Percentiles rank a stretch among this genome's conserved stretches.
Evolutionary conservation across 2,329 filamentous ascomycete genomes (phyloP).

Genomic region (Metarhizium humberi): DNA sequence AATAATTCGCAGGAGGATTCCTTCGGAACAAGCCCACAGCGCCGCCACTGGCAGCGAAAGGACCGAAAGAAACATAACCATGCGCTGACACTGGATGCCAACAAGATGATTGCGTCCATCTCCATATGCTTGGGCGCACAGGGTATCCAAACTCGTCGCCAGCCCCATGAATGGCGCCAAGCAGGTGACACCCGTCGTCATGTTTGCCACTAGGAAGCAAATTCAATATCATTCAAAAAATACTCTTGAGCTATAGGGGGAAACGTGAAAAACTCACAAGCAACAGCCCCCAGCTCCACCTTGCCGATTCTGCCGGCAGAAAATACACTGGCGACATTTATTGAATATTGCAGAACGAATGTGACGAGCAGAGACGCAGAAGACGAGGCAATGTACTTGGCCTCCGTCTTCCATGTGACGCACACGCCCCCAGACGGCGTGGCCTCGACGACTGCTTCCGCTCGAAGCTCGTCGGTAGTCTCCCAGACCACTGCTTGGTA

Average conservation of each 20-base stretch:
- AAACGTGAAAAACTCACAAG: conserved; percentile 14
- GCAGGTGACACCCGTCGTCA: conserved; percentile 70
- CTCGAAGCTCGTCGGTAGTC: too few species aligned
- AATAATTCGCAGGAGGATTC: conserved; percentile 40
- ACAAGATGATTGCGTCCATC: conserved; percentile 80
- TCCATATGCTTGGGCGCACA: conserved; percentile 86
- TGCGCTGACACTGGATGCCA: conserved; percentile 69
- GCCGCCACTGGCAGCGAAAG: conserved; percentile 62
- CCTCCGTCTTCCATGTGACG: conserved; percentile 71
- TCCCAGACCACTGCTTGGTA: too few species aligned
- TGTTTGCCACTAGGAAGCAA: conserved; percentile 34
- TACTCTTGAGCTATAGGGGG: background rate
- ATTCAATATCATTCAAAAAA: background rate
- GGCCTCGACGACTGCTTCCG: too few species aligned
- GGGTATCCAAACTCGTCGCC: conserved; percentile 77
- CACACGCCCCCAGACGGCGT: too few species aligned
- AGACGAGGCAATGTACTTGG: conserved; percentile 65
- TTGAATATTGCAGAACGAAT: conserved; percentile 68
- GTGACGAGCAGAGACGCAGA: conserved; percentile 57
- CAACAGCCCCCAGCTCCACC: conserved; percentile 33
- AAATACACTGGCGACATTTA: conserved; percentile 67
- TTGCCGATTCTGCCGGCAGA: conserved; percentile 65
- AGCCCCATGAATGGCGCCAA: conserved; percentile 70
- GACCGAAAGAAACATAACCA: conserved; percentile 64
- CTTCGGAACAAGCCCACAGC: conserved; percentile 58